These are phyloP conservation scores for Haplosporangium sp. DNA, from an alignment of 371 early-diverging fungal genomes.

Conservation along the genomic window DNA sequence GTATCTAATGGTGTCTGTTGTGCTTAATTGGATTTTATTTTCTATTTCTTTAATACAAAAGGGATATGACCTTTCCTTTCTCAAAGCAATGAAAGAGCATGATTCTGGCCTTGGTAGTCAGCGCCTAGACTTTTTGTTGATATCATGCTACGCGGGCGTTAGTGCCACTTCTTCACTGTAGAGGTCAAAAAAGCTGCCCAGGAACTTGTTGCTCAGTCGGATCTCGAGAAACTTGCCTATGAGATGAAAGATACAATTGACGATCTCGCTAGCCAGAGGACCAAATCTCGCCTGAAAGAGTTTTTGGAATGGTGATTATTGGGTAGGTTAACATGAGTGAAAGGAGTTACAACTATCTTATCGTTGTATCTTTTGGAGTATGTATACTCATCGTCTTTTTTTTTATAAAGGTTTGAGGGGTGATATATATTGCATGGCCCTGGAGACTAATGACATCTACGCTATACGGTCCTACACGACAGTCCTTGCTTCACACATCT, in stretches of 20 bases:
- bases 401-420: background rate
- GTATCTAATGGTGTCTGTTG: background rate
- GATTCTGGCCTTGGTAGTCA: constrained; percentile 8
- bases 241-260: constrained; percentile 23
- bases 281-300: constrained; percentile 16
- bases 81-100: constrained; percentile 14
- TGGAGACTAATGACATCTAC: too few relatives aligned
- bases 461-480: too few relatives aligned
- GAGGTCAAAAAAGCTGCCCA: constrained; percentile 13
- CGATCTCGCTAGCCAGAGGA: constrained; percentile 19
- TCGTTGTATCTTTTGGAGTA: background rate
- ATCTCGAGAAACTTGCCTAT: constrained; percentile 19
- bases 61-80: constrained; percentile 11
- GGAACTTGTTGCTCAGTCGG: constrained; percentile 14
- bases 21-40: too few relatives aligned
- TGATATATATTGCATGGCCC: background rate
- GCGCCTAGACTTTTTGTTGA: constrained; percentile 16
- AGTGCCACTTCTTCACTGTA: constrained; percentile 12
- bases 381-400: too few relatives aligned
- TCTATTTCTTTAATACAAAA: constrained; percentile 2
- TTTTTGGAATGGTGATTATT: constrained; percentile 12
- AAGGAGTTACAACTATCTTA: background rate
- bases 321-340: constrained; percentile 9
- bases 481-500: too few relatives aligned
- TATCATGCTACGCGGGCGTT: constrained; percentile 4